These are phyloP conservation scores for Fusarium globosum DNA, from an alignment of 2,329 filamentous ascomycete species.

Conservation along the genomic window DNA sequence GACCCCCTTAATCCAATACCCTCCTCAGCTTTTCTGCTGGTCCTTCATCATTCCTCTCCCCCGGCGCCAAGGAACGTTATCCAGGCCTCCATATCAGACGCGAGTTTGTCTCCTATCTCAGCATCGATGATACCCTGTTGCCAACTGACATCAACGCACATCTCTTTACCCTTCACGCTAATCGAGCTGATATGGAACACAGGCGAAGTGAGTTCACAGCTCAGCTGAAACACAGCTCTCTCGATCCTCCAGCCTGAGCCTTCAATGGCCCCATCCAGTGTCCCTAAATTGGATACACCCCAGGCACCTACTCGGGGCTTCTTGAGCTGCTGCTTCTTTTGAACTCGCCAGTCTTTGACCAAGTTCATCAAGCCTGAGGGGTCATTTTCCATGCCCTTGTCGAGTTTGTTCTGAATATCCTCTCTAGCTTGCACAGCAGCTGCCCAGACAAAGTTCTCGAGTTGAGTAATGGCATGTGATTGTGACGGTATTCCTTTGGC, in stretches of 20 bases:
- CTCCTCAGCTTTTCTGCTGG: not conserved
- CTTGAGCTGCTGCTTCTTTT: constrained; percentile 28
- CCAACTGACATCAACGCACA: constrained; percentile 43
- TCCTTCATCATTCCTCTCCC: constrained; percentile 16
- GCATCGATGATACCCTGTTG: constrained; percentile 36
- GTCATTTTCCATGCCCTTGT: constrained; percentile 40
- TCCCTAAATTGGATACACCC: constrained; percentile 46
- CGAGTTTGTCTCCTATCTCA: constrained; percentile 32
- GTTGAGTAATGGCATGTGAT: constrained; percentile 17
- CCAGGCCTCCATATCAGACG: constrained; percentile 37
- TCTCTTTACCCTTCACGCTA: constrained; percentile 35
- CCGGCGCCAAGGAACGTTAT: constrained; percentile 30
- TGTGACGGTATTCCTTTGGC: constrained; percentile 13
- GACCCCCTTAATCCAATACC: not conserved
- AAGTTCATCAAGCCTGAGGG: constrained; percentile 39
- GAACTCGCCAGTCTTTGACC: constrained; percentile 40
- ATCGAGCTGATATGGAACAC: constrained; percentile 39
- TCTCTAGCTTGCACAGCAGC: constrained; percentile 17
- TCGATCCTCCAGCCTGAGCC: constrained; percentile 37
- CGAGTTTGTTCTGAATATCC: constrained; percentile 30
- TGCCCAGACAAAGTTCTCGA: constrained; percentile 31
- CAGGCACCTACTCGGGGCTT: constrained; percentile 40
- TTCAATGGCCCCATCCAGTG: constrained; percentile 34
- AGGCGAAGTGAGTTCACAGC: constrained; percentile 36
- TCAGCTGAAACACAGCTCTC: constrained; percentile 36